Base-by-base conservation (phyloP, 2,329 filamentous ascomycete species). In the Colletotrichum sp. region DNA sequence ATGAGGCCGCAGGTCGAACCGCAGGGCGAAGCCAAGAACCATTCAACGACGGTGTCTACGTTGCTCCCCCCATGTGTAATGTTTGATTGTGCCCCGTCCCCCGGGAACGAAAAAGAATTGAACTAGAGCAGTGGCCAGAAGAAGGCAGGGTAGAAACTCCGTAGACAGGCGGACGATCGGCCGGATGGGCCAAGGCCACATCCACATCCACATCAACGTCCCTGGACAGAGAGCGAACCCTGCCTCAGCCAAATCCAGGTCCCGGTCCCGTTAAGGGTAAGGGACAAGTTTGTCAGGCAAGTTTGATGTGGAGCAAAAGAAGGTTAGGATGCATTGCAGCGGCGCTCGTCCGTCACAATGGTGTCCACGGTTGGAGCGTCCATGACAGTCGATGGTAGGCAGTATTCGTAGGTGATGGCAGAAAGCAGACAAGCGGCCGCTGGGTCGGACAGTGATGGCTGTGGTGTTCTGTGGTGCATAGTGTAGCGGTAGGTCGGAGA, bases 221-320 rank as follows among this genome's bases (percentile, higher is more conserved):
- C 69, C 63, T 68, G 39, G 15, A 39, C 73, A 75, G 63, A 71
- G 16, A 67, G 48, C 24, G 39, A 75, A 63, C 69, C 73, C 69
- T 75, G 69, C 34, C 44, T 67, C 52, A 39, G 36, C 72, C 63
- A 48, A 72, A 34, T 55, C 63, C 68, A 67, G 24, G 39, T 63
- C 32, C 30, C 32, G 63, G 39, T 55, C 57, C 30, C 24, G 68
- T 63, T 55, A 57, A 60, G 44, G 62, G 36, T 48, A 64, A 64
- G 26, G 68, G 13, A 36, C 22, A 36, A 44, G 63, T 30, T 66
- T 48, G 63, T 48, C 16, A 66, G 44, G 65, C 28, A 26, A 55
- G 44, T 68, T 57, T 22, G 28, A 39, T 32, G 65, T 68, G 65
- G 28, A 68, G 48, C 28, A 18, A 68, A 57, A 36, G 44, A 55